A percentile compares a stretch with the other conserved stretches of the same genome.
Conservation (phyloP, 2,329 filamentous ascomycete species). For the Fusarium brachygibbosum region DNA sequence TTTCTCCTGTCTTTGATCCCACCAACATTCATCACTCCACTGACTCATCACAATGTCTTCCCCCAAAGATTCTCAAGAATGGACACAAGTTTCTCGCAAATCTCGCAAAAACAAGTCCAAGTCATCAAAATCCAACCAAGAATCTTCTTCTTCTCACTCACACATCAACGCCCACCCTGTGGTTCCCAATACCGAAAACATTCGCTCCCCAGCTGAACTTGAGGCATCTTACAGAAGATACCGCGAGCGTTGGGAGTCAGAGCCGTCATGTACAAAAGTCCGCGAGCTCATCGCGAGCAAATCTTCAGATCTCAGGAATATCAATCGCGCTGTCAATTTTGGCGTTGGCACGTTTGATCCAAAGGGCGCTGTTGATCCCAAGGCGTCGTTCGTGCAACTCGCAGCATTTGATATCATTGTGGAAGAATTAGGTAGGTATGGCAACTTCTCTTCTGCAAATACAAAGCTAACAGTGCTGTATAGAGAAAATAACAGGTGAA, state of each 20-base stretch:
- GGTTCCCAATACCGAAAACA: constrained; percentile 28
- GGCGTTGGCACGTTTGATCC: constrained; percentile 69
- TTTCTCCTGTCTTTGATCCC: not conserved
- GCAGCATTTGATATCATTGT: constrained; percentile 66
- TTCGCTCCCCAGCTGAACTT: constrained; percentile 48
- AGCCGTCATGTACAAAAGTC: constrained; percentile 51
- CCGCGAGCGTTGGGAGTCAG: constrained; percentile 49
- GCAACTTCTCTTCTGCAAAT: not conserved
- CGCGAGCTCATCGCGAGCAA: constrained; percentile 51
- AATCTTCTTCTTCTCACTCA: not conserved
- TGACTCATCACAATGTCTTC: constrained; percentile 28
- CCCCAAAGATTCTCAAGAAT: constrained; percentile 35
- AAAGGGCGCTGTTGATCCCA: constrained; percentile 60
- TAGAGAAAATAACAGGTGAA: constrained; percentile 35
- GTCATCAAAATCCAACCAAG: not conserved
- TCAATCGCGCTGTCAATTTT: constrained; percentile 63
- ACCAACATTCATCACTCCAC: not conserved
- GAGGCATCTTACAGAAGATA: constrained; percentile 48
- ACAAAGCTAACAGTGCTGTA: not conserved
- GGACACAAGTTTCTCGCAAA: constrained; percentile 48
- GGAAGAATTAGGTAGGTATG: constrained; percentile 60
- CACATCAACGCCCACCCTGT: constrained; percentile 23
- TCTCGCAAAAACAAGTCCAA: constrained; percentile 34
- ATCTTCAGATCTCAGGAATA: constrained; percentile 11
- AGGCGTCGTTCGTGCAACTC: constrained; percentile 65